These are phyloP conservation scores for Yarrowia bubula DNA, from an alignment of 805 yeast genomes.

Conservation along the genomic window DNA sequence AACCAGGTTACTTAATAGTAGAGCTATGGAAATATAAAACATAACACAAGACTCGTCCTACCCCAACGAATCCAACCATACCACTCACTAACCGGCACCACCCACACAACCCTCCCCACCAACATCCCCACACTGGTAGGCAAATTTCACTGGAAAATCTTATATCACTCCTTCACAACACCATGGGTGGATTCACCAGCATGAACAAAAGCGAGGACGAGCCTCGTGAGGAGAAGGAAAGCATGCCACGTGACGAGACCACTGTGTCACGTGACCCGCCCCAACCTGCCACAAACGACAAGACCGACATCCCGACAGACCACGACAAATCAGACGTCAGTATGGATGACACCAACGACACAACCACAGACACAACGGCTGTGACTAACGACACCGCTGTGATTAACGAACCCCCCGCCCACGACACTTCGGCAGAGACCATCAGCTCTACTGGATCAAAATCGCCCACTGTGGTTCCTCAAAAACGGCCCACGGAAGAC, in stretches of 20 bases:
- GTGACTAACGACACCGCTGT: neutral
- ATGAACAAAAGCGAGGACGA: neutral
- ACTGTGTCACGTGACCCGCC: no score
- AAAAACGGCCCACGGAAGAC: neutral
- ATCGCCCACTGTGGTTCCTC: neutral
- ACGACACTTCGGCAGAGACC: neutral
- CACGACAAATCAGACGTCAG: neutral
- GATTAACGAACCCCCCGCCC: no score
- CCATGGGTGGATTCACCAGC: slow-evolving; percentile 15
- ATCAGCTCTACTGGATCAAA: no score
- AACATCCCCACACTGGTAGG: neutral
- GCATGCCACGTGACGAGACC: no score
- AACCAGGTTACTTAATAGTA: no score
- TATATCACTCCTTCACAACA: neutral
- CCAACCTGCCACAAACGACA: neutral
- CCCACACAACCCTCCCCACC: neutral
- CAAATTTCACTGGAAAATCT: neutral
- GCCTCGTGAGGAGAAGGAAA: no score
- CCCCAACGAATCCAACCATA: neutral
- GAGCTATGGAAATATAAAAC: no score
- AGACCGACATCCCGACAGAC: neutral
- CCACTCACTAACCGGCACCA: neutral
- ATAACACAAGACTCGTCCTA: no score
- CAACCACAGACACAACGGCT: neutral
- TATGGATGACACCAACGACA: neutral